These are phyloP conservation scores for Miamiensis avidus DNA, from an alignment of 169 alveolate species.

Conservation along the genomic window DNA sequence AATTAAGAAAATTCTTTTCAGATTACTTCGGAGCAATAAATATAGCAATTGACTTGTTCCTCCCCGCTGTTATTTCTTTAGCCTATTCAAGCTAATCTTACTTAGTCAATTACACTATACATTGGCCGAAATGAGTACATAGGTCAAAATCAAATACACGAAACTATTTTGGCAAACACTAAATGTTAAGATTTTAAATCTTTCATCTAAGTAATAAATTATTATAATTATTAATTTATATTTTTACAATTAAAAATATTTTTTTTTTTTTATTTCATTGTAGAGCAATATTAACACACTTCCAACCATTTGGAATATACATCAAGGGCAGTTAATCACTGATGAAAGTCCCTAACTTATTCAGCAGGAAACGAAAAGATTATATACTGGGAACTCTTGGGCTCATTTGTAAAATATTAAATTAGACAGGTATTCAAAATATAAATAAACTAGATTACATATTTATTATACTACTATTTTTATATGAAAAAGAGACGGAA, in stretches of 20 bases:
- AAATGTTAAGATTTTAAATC: not conserved
- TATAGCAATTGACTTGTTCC: not conserved
- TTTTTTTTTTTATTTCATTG: no score
- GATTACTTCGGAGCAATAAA: not conserved
- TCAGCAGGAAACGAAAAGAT: not conserved
- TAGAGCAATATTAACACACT: not conserved
- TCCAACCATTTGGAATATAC: not conserved
- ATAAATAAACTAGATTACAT: not conserved
- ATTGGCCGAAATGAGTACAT: not conserved
- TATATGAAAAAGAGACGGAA: not conserved
- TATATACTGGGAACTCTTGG: not conserved
- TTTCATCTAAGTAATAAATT: not conserved
- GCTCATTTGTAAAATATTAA: not conserved
- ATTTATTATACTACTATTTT: no score
- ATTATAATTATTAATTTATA: no score
- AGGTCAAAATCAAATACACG: not conserved
- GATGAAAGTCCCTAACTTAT: not conserved
- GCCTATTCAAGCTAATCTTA: no score
- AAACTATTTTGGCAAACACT: not conserved
- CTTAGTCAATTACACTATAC: not conserved
- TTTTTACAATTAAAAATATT: no score
- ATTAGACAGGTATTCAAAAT: not conserved
- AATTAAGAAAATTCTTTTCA: no score
- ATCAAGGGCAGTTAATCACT: not conserved
- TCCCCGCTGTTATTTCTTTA: not conserved